Evolutionary conservation across 2,329 filamentous ascomycete species (phyloP).

Genomic region (Neurospora sp.): DNA sequence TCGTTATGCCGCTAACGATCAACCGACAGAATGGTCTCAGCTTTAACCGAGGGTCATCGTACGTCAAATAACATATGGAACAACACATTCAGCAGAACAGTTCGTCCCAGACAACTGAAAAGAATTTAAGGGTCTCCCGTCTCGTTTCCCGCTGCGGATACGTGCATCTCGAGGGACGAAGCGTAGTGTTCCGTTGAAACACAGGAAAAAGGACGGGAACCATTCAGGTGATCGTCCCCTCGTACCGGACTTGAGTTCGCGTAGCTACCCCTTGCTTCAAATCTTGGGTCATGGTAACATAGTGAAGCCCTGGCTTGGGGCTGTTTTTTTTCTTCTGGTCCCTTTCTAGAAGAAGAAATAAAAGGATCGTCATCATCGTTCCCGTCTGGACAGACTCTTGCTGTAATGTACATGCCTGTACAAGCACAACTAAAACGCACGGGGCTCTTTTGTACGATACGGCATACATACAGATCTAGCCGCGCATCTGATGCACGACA

Average conservation of each 20-base stretch:
- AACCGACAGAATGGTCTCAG: background rate
- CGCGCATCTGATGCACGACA: background rate
- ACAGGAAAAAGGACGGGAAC: background rate
- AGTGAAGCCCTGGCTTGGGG: background rate
- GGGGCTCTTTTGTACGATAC: background rate
- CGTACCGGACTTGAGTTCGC: background rate
- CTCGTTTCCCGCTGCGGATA: background rate
- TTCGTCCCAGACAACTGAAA: background rate
- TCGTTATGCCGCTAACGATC: background rate
- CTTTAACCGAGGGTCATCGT: background rate
- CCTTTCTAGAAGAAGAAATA: background rate
- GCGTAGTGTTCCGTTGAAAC: background rate
- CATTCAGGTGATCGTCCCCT: background rate
- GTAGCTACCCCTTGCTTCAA: background rate
- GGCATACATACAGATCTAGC: background rate
- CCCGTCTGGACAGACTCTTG: background rate
- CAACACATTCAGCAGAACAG: background rate
- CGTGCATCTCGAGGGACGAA: background rate
- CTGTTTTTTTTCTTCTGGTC: background rate
- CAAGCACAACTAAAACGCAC: background rate
- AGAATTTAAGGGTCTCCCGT: background rate
- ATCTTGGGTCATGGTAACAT: background rate
- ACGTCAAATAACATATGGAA: background rate
- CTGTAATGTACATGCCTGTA: background rate
- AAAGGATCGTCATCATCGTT: background rate